A percentile compares a stretch with the other conserved stretches of the same genome.
Evolutionary conservation across 2,329 filamentous ascomycete genomes (phyloP).

Genomic region (Kalaharituber pfeilii): DNA sequence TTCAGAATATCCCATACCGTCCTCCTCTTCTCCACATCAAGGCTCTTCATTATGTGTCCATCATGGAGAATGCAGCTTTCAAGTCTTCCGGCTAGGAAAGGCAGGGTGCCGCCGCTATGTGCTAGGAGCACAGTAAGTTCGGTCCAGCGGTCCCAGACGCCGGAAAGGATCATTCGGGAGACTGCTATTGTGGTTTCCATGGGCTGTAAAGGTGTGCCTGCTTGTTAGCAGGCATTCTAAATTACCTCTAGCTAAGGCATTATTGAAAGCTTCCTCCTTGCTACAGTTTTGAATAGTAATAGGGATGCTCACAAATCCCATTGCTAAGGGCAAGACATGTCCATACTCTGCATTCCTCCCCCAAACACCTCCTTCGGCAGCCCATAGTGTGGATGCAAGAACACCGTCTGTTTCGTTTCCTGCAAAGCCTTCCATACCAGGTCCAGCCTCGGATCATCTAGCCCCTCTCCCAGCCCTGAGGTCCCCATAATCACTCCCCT

Average conservation of each 20-base stretch:
- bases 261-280: neutral
- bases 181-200: slow-evolving; percentile 87
- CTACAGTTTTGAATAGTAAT: neutral
- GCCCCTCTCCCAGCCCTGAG: slow-evolving; percentile 56
- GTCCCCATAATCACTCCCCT: slow-evolving; percentile 84
- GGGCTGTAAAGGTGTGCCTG: no score
- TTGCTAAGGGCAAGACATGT: slow-evolving; percentile 66
- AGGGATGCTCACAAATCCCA: slow-evolving; percentile 35
- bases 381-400: slow-evolving; percentile 85
- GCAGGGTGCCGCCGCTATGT: slow-evolving; percentile 74
- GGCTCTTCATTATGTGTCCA: slow-evolving; percentile 45
- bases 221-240: no score
- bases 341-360: slow-evolving; percentile 54
- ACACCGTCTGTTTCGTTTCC: slow-evolving; percentile 47
- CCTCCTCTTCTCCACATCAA: slow-evolving; percentile 39
- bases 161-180: slow-evolving; percentile 68
- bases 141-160: slow-evolving; percentile 62
- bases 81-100: slow-evolving; percentile 73
- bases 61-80: slow-evolving; percentile 79
- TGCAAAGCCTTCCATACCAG: slow-evolving; percentile 56
- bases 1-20: slow-evolving; percentile 47
- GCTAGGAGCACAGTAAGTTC: slow-evolving; percentile 59
- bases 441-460: slow-evolving; percentile 60
- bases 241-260: no score
- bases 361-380: slow-evolving; percentile 68